Evolutionary conservation across 2,329 filamentous ascomycete genomes (phyloP).

Genomic region (Geosmithia morbida): DNA sequence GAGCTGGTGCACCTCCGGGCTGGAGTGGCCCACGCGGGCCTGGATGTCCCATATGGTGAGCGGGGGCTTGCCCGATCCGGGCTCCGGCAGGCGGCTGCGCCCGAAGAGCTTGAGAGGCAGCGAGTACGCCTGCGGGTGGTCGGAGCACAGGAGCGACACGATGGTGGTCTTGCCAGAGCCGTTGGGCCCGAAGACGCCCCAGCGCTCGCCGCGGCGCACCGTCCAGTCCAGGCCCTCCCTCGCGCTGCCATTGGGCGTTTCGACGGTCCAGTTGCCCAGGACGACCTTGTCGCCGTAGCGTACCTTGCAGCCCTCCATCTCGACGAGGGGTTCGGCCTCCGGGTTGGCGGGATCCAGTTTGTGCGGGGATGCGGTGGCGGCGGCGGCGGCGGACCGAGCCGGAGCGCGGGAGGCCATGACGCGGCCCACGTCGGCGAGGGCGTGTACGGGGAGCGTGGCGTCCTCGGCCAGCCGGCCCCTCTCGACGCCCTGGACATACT

Average conservation of each 20-base stretch:
- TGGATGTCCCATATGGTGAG: constrained; percentile 92
- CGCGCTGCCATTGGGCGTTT: constrained; percentile 28
- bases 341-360: constrained; percentile 9
- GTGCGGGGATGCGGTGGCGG: constrained; percentile 5
- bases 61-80: constrained; percentile 48
- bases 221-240: constrained; percentile 65
- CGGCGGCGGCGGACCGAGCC: not conserved
- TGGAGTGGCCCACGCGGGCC: constrained; percentile 77
- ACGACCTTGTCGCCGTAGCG: constrained; percentile 65
- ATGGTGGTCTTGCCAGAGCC: constrained; percentile 94
- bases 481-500: constrained; percentile 31
- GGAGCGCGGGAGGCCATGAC: constrained; percentile 16
- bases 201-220: constrained; percentile 69
- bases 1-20: constrained; percentile 85
- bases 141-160: constrained; percentile 81
- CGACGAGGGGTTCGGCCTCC: constrained; percentile 56
- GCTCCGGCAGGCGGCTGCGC: constrained; percentile 60
- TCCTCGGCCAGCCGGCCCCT: constrained; percentile 29
- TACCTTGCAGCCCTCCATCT: constrained; percentile 77
- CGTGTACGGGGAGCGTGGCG: constrained; percentile 29
- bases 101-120: constrained; percentile 80
- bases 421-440: constrained; percentile 34
- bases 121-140: constrained; percentile 89
- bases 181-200: constrained; percentile 88
- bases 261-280: constrained; percentile 66